phyloP scores from a whole-genome alignment of 257 asterid genomes.

The Capsicum baccatum region DNA sequence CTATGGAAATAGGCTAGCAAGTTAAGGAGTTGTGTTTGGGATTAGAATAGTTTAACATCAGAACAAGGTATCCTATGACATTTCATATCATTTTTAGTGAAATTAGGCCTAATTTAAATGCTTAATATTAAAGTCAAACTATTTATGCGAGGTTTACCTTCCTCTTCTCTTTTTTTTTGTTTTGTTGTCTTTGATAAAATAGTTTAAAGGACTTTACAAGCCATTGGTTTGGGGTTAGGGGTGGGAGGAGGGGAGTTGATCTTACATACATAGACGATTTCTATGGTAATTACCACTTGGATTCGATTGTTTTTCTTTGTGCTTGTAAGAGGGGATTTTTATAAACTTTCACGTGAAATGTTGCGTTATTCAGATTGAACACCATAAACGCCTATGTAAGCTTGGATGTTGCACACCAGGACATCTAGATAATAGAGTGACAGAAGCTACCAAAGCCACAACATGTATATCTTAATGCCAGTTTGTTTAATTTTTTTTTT shows the following conservation, averaged over 20 bases:
- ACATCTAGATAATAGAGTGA: slow-evolving; percentile 56
- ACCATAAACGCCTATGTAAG: slow-evolving; percentile 50
- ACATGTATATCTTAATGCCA: slow-evolving; percentile 44
- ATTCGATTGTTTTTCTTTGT: background rate
- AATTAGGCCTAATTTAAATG: background rate
- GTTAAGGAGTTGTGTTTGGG: background rate
- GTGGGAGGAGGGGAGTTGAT: background rate
- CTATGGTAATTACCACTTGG: background rate
- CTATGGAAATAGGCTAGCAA: background rate
- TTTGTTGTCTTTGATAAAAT: background rate
- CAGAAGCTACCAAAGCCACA: slow-evolving; percentile 60
- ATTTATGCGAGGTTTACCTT: background rate
- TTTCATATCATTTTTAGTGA: background rate
- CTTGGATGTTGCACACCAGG: slow-evolving; percentile 59
- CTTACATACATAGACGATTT: background rate
- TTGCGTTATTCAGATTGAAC: slow-evolving; percentile 44
- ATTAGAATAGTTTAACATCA: background rate
- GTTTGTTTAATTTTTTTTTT: background rate
- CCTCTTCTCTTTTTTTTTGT: background rate
- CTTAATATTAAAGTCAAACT: background rate
- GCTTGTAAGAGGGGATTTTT: background rate
- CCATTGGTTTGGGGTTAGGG: too few relatives aligned
- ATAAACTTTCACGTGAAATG: background rate
- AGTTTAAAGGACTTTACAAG: background rate
- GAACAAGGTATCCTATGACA: background rate